Evolutionary conservation across 768 basidiomycete genomes (phyloP).

Genomic region (Boletus rufocinnamomeus): DNA sequence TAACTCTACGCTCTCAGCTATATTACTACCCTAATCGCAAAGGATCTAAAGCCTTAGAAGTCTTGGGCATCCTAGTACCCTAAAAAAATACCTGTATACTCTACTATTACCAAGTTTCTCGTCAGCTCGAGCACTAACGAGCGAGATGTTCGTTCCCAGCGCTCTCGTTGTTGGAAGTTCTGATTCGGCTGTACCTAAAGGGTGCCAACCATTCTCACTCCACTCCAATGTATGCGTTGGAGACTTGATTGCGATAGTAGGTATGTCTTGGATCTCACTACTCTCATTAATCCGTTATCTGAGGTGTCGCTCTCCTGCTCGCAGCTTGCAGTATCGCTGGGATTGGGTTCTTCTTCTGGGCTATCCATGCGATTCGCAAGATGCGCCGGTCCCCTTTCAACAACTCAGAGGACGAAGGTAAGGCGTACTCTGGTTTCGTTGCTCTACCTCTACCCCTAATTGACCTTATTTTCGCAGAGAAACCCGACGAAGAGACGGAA

Average conservation of each 20-base stretch:
- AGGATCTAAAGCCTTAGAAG: background rate
- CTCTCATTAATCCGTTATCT: background rate
- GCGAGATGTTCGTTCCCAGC: constrained; percentile 6
- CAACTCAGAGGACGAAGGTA: constrained; percentile 3
- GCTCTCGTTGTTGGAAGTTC: background rate
- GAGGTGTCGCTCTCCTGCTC: background rate
- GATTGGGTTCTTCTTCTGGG: constrained; percentile 23
- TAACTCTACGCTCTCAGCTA: background rate
- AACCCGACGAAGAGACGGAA: no score
- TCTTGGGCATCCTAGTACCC: background rate
- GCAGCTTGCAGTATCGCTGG: constrained; percentile 22
- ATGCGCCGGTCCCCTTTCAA: constrained; percentile 18
- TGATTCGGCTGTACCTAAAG: background rate
- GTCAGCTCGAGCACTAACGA: background rate
- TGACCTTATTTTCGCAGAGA: constrained; percentile 10
- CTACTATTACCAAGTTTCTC: background rate
- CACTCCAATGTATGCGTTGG: constrained; percentile 25
- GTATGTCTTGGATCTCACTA: constrained; percentile 7
- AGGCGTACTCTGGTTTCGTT: background rate
- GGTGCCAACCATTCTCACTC: constrained; percentile 16
- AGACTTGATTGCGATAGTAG: constrained; percentile 26
- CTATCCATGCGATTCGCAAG: constrained; percentile 24
- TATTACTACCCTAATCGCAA: background rate
- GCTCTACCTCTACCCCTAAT: background rate
- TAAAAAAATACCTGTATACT: background rate